Evolutionary conservation across 1,139 yeast genomes (phyloP).

Genomic region (Zygosaccharomyces sapae): DNA sequence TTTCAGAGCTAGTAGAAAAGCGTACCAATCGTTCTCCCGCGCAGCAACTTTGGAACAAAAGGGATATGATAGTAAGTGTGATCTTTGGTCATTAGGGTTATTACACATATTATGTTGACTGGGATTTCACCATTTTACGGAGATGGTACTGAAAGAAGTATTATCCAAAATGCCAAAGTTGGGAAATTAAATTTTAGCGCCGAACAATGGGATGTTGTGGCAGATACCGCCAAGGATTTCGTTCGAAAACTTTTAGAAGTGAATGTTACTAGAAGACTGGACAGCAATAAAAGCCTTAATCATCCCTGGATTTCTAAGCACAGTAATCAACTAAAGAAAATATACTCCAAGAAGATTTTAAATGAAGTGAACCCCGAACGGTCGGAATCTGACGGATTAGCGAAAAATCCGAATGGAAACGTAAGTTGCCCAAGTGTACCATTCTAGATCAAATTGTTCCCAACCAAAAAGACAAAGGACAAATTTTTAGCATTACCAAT

Average conservation of each 20-base stretch:
- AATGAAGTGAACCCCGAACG: too few relatives aligned
- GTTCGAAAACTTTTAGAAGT: slow-evolving; percentile 41
- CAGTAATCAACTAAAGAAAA: slow-evolving; percentile 26
- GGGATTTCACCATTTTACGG: slow-evolving; percentile 63
- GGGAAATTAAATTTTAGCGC: slow-evolving; percentile 43
- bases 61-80: slow-evolving; percentile 56
- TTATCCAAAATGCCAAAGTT: slow-evolving; percentile 39
- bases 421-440: slow-evolving; percentile 27
- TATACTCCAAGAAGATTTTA: slow-evolving; percentile 34
- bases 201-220: slow-evolving; percentile 43
- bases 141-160: slow-evolving; percentile 40
- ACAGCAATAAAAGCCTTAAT: slow-evolving; percentile 38
- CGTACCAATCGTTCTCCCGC: slow-evolving; percentile 28
- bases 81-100: slow-evolving; percentile 63
- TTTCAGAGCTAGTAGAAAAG: slow-evolving; percentile 35
- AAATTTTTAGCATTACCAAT: background rate
- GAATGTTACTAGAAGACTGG: slow-evolving; percentile 40
- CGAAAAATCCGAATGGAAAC: slow-evolving; percentile 21
- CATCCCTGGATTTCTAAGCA: slow-evolving; percentile 50
- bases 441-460: slow-evolving; percentile 19
- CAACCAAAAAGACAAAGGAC: slow-evolving; percentile 16
- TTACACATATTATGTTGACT: slow-evolving; percentile 50
- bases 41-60: slow-evolving; percentile 30
- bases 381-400: background rate
- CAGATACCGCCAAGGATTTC: slow-evolving; percentile 44